Percentiles rank a stretch among this genome's conserved stretches.
phyloP scores from a whole-genome alignment of 805 yeast species.

The Nakazawaea holstii region DNA sequence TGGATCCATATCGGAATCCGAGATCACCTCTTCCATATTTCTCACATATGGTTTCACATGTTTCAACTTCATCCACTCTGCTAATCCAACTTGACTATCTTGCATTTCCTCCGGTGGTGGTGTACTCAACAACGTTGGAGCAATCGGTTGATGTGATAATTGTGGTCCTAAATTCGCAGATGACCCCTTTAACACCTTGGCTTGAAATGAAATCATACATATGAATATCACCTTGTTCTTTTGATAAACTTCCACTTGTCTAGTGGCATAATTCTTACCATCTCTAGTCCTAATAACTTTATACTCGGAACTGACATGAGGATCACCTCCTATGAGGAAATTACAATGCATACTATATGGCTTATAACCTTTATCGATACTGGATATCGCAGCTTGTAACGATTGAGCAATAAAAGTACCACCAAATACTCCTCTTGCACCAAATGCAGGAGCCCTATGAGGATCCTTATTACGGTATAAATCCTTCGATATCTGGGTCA shows the following conservation, averaged over 20 bases:
- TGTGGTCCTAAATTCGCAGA: constrained; percentile 25
- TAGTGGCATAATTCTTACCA: constrained; percentile 46
- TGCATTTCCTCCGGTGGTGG: constrained; percentile 22
- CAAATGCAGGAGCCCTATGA: neutral
- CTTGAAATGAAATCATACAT: constrained; percentile 44
- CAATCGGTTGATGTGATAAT: constrained; percentile 20
- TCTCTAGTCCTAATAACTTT: constrained; percentile 47
- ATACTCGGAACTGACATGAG: constrained; percentile 41
- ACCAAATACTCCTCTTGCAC: constrained; percentile 4
- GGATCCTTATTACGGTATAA: constrained; percentile 3
- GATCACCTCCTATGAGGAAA: constrained; percentile 52
- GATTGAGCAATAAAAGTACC: constrained; percentile 51
- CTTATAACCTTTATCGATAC: constrained; percentile 38
- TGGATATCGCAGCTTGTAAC: constrained; percentile 50
- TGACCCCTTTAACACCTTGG: constrained; percentile 24
- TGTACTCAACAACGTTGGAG: constrained; percentile 24
- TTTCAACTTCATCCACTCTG: constrained; percentile 20
- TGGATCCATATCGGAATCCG: constrained; percentile 25
- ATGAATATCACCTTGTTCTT: constrained; percentile 43
- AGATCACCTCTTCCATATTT: constrained; percentile 18
- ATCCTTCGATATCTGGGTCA: constrained; percentile 3
- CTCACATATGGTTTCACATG: constrained; percentile 17
- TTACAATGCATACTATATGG: constrained; percentile 63
- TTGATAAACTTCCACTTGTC: constrained; percentile 54
- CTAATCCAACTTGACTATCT: constrained; percentile 23